Evolutionary conservation across 768 basidiomycete genomes (phyloP), one percentile per base, ranked within the genome.

Genomic region (Plicaturopsis crispa): DNA sequence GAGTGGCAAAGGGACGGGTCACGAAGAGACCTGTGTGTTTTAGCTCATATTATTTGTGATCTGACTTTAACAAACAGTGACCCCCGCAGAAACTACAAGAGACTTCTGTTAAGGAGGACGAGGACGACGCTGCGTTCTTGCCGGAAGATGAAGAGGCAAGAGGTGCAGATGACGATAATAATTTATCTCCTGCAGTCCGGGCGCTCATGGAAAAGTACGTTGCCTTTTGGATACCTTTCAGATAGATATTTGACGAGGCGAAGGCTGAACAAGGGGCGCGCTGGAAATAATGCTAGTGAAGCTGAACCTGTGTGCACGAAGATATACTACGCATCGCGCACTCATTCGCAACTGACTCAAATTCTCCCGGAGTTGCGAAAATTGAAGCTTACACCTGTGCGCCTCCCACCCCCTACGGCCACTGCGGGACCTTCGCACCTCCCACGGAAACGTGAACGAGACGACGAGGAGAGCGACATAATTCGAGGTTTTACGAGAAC

Each of bases 261-360:
- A n/a, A n/a, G n/a, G n/a, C n/a, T n/a, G n/a, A n/a, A n/a, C n/a
- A n/a, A n/a, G n/a, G n/a, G n/a, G n/a, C n/a, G n/a, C n/a, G n/a
- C 22, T 10, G 17, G 31, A 14, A 28, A 52, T 14, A 33, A 23
- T 14, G 31, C 46, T 11, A 61, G 59, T 38, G 63, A 63, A 14
- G 47, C 51, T 32, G 80, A 80, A 41, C 69, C 70, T 12, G 69
- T 71, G 4, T 85, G 83, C 51, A 83, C 77, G 24, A 86, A 90
- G 67, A 82, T 98, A 43, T 96, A 79, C 57, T 96, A 93, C 52
- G 86, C 93, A 0, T 98, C 96, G 0, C 72, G 94, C 22, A 99
- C 94, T 1, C 94, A 99, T 60, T 93, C 93, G 2, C 94, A 99
- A 52, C 74, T 99, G 3, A 71, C 91, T 2, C 94, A 99, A 56